A percentile compares a stretch with the other conserved stretches of the same genome.
Evolutionary conservation across 805 yeast genomes (phyloP).

Genomic region (Candida rishiriensis): DNA sequence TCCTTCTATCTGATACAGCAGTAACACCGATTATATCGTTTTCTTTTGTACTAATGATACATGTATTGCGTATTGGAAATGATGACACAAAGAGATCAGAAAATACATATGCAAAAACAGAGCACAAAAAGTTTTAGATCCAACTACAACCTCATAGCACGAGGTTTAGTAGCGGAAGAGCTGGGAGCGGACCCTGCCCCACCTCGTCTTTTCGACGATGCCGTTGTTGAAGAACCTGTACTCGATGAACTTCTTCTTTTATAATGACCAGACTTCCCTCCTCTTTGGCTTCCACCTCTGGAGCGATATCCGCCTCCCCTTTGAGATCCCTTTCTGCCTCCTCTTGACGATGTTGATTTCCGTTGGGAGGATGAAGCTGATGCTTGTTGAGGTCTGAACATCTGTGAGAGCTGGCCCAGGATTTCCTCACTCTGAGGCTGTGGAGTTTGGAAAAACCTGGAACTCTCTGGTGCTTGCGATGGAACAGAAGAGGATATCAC

Average conservation of each 20-base stretch:
- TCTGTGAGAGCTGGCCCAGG: constrained; percentile 13
- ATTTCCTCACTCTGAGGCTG: constrained; percentile 7
- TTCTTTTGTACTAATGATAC: too few species aligned
- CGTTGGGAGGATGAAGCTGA: background rate
- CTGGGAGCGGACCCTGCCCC: too few species aligned
- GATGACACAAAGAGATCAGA: too few species aligned
- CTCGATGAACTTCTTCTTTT: background rate
- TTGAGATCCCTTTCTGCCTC: background rate
- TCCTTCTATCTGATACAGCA: too few species aligned
- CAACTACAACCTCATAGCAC: too few species aligned
- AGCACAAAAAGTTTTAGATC: too few species aligned
- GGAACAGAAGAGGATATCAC: constrained; percentile 17
- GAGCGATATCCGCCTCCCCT: background rate
- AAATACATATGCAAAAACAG: too few species aligned
- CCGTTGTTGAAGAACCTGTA: too few species aligned
- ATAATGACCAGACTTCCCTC: constrained; percentile 6
- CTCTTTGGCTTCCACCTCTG: constrained; percentile 11
- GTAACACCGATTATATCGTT: too few species aligned
- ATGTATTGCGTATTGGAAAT: too few species aligned
- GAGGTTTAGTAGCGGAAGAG: too few species aligned
- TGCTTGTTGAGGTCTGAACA: constrained; percentile 6
- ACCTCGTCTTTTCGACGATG: too few species aligned
- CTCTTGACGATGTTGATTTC: constrained; percentile 1
- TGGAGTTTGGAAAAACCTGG: constrained; percentile 8
- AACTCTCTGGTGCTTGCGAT: constrained; percentile 9